Conservation (phyloP, 2,329 filamentous ascomycete species). For the Fusarium albosuccineum region DNA sequence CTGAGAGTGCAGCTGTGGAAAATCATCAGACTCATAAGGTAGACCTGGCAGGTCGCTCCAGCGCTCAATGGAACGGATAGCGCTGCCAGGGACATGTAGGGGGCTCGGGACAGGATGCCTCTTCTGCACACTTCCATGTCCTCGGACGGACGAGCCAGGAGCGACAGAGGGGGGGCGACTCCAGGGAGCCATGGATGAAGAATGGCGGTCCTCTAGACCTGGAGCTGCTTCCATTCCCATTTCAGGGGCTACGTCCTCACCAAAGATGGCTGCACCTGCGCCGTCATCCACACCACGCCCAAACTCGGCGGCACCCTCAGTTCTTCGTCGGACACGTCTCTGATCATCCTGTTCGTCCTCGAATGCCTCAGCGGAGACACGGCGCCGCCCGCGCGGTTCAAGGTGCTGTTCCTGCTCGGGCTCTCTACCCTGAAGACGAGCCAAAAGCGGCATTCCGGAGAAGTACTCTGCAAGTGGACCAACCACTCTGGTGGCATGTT, state of each 20-base stretch:
- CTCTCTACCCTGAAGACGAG: constrained; percentile 45
- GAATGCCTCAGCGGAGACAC: constrained; percentile 60
- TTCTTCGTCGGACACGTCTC: constrained; percentile 56
- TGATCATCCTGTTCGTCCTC: constrained; percentile 52
- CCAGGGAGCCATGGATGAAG: constrained; percentile 66
- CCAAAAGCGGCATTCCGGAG: constrained; percentile 60
- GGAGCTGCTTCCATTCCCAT: constrained; percentile 76
- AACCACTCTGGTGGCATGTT: constrained; percentile 37
- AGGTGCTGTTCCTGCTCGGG: constrained; percentile 35
- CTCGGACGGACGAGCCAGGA: constrained; percentile 61
- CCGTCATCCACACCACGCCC: constrained; percentile 47
- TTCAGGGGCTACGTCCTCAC: constrained; percentile 68
- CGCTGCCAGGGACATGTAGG: constrained; percentile 54
- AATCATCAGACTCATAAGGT: constrained; percentile 50
- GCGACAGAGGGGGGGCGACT: constrained; percentile 61
- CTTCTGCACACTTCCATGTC: constrained; percentile 55
- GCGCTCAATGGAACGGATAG: constrained; percentile 58
- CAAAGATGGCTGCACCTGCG: constrained; percentile 48
- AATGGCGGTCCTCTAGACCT: constrained; percentile 75
- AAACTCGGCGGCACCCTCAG: constrained; percentile 47
- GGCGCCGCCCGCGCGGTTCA: constrained; percentile 51
- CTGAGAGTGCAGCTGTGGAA: constrained; percentile 46
- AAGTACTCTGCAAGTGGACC: constrained; percentile 60
- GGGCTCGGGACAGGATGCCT: constrained; percentile 51
- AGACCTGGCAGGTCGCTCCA: constrained; percentile 59